Base-by-base conservation (phyloP, 139 green algal species). In the Volvox reticuliferus region DNA sequence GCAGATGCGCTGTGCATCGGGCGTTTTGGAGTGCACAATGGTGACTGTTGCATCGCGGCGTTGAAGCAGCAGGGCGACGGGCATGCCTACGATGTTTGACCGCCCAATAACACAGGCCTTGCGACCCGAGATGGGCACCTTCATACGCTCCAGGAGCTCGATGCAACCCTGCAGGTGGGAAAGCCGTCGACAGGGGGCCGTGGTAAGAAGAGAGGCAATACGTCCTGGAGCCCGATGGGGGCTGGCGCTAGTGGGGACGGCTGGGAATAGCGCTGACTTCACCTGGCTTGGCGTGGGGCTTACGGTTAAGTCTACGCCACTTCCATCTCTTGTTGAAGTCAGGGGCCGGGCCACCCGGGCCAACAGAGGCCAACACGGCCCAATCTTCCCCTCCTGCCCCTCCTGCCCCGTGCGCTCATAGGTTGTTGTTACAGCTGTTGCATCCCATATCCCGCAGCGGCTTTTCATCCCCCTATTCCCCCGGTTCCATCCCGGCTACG, bases 31-130 rank as follows among this genome's bases (percentile, higher is more conserved):
- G 92, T 98, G 96, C 69, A 97, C 93, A 71, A 98, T 96, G 5
- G 96, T 98, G 3, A 98, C 97, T 1, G 96, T 97, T 16, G 96
- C 97, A 44, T 97, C 96, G 30, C 93, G 94, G 37, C 75, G 82
- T 75, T 93, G 92, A 87, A 97, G 93, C 89, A 99, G 94, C 79
- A 99, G 95, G 76, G 98, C 93, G 16, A 96, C 96, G 17, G 98
- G 98, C 82, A 97, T 95, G 89, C 98, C 98, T 63, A 99, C 98
- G 86, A 99, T 99, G 95, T 99, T 99, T 93, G 92, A 97, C 82
- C 97, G 94, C 21, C 98, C 98, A 22, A 99, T 95, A 50, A 99
- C 98, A 20, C 97, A 97, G 2, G 97, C 98, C 17, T 92, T 93
- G 88, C 97, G 98, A 28, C 93, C 95, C 0, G 84, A 18, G 32